phyloP scores from a whole-genome alignment of 2,329 filamentous ascomycete species.

The Parastagonospora nodorum region DNA sequence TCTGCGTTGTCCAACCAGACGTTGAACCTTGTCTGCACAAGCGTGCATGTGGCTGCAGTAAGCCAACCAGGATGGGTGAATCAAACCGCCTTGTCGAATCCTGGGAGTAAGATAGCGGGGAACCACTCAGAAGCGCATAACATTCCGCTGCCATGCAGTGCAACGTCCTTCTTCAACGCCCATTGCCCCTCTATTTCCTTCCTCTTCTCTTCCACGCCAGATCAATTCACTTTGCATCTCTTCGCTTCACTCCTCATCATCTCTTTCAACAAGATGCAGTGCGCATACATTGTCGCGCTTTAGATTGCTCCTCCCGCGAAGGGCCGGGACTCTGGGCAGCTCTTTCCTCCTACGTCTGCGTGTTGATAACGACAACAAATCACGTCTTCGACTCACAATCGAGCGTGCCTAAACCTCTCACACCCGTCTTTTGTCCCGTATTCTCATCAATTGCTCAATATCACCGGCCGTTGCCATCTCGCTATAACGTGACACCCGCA shows the following conservation, averaged over 20 bases:
- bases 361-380: slow-evolving; percentile 16
- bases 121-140: slow-evolving; percentile 31
- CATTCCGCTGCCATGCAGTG: slow-evolving; percentile 33
- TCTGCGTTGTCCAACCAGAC: slow-evolving; percentile 25
- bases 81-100: slow-evolving; percentile 35
- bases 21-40: slow-evolving; percentile 20
- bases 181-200: slow-evolving; percentile 23
- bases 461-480: slow-evolving; percentile 17
- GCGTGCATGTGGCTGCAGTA: slow-evolving; percentile 37
- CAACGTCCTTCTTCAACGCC: slow-evolving; percentile 30
- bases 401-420: slow-evolving; percentile 4
- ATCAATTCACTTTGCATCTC: slow-evolving; percentile 12
- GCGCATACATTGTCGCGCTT: slow-evolving; percentile 28
- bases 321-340: slow-evolving; percentile 18
- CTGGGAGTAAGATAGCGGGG: slow-evolving; percentile 34
- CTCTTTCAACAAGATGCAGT: slow-evolving; percentile 23
- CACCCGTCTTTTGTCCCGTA: slow-evolving; percentile 6
- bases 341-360: slow-evolving; percentile 21
- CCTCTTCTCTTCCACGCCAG: slow-evolving; percentile 13
- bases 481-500: not conserved
- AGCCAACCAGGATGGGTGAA: slow-evolving; percentile 28
- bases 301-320: slow-evolving; percentile 22
- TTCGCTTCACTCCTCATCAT: slow-evolving; percentile 5
- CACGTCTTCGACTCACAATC: slow-evolving; percentile 17
- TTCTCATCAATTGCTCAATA: slow-evolving; percentile 23